Evolutionary conservation across 352 stramenopile genomes (phyloP).

Genomic region (Pythium chondricola): DNA sequence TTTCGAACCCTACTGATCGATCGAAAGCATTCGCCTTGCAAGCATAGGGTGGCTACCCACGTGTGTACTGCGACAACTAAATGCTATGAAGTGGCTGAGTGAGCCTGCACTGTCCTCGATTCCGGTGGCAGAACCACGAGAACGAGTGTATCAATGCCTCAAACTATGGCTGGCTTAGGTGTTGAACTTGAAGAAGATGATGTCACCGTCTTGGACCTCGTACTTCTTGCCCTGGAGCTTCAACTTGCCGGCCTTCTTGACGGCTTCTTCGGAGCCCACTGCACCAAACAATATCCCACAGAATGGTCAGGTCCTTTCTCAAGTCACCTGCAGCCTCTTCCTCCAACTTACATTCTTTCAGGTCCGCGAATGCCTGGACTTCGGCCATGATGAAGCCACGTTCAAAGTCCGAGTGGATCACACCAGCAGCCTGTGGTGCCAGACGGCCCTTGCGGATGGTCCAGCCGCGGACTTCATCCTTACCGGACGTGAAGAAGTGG

Average conservation of each 20-base stretch:
- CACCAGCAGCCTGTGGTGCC: constrained; percentile 96
- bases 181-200: constrained; percentile 93
- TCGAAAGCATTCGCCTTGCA: no score
- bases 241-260: constrained; percentile 87
- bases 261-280: constrained; percentile 81
- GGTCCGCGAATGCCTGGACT: constrained; percentile 82
- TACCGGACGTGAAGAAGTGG: constrained; percentile 99
- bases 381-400: constrained; percentile 98
- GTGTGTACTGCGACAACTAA: no score
- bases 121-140: no score
- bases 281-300: constrained; percentile 6
- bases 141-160: no score
- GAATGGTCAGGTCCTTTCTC: neutral
- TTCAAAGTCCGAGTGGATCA: constrained; percentile 99
- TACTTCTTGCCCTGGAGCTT: constrained; percentile 91
- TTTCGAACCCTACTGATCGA: no score
- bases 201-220: constrained; percentile 83
- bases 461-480: constrained; percentile 98
- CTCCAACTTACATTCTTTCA: constrained; percentile 81
- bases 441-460: constrained; percentile 97
- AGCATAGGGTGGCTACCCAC: no score
- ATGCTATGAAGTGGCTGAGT: no score
- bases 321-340: neutral
- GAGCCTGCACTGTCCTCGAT: no score
- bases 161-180: no score